Evolutionary conservation across 202 grass and related monocot genomes (phyloP).

Genomic region (Bolboschoenoplectus hybrid): DNA sequence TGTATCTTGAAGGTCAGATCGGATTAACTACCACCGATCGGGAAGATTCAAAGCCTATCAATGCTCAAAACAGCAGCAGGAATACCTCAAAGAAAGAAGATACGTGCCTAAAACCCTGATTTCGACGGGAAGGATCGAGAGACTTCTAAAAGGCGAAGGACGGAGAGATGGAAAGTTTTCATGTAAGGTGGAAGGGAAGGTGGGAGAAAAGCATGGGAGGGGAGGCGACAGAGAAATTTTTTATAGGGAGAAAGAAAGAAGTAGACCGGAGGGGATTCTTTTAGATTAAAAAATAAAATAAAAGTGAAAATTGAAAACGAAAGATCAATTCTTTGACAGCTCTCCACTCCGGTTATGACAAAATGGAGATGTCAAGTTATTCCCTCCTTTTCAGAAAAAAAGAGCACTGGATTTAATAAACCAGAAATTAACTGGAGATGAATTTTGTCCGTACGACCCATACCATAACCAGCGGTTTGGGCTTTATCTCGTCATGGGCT

Average conservation of each 20-base stretch:
- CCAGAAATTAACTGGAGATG: background rate
- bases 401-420: background rate
- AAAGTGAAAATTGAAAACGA: background rate
- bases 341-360: background rate
- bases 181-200: slow-evolving; percentile 26
- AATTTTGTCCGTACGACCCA: background rate
- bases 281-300: background rate
- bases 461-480: too few species aligned
- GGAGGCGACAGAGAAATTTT: background rate
- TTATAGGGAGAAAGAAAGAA: slow-evolving; percentile 31
- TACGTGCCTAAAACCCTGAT: background rate
- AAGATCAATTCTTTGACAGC: background rate
- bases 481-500: too few species aligned
- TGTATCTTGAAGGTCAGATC: slow-evolving; percentile 24
- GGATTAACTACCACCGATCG: slow-evolving; percentile 26
- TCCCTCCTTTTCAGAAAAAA: background rate
- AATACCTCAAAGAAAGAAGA: background rate
- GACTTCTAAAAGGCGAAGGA: background rate
- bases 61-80: background rate
- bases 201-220: slow-evolving; percentile 1
- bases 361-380: background rate
- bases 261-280: background rate
- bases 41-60: background rate
- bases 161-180: background rate
- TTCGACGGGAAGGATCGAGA: background rate